Base-by-base conservation (phyloP, 2,329 filamentous ascomycete species). In the Aspergillus jensenii region DNA sequence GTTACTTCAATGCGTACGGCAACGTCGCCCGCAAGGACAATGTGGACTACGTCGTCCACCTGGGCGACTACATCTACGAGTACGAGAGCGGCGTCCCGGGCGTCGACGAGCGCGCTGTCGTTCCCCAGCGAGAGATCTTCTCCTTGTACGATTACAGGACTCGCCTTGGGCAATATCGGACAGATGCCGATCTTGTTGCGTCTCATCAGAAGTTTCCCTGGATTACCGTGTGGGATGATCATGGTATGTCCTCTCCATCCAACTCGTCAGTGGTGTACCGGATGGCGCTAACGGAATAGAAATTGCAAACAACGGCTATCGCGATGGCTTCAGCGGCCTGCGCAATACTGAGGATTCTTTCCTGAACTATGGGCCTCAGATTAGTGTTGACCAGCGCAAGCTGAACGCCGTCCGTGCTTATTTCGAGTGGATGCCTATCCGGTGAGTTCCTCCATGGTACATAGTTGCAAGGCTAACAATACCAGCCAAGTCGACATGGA, bases 381-480 rank as follows among this genome's bases (percentile, higher is more conserved):
- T 90, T n/a, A 84, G 81, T 33, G 84, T 90, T n/a, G 87, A 90
- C 63, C 84, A 88, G 68, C 82, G 87, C 62, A 90, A 90, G 76
- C 86, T 89, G 79, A 89, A 90, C 53, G 88, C 87, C 1, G 87
- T 90, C 2, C 79, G 88, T 39, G 87, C 87, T 1, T 88, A 88
- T 66, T 89, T 88, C 59, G 86, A 89, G 68, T 87, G 85, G 84
- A 82, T 84, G 80, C 82, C 82, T 2, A 82, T 85, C 60, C 78
- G 82, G 62, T 77, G 59, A 53, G 68, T 67, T 2, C 43, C 23
- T 15, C 41, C 31, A 7, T 1, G 25, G 25, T 27, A 1, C 2
- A 25, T 7, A 2, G 1, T 25, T 25, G 7, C 23, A 25, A 25
- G 11, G 9, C 27, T 31, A 17, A 37, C 14, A 27, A 14, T 62